These are phyloP conservation scores for Tympanopsis confertula DNA, from an alignment of 2,329 filamentous ascomycete species.

Conservation along the genomic window DNA sequence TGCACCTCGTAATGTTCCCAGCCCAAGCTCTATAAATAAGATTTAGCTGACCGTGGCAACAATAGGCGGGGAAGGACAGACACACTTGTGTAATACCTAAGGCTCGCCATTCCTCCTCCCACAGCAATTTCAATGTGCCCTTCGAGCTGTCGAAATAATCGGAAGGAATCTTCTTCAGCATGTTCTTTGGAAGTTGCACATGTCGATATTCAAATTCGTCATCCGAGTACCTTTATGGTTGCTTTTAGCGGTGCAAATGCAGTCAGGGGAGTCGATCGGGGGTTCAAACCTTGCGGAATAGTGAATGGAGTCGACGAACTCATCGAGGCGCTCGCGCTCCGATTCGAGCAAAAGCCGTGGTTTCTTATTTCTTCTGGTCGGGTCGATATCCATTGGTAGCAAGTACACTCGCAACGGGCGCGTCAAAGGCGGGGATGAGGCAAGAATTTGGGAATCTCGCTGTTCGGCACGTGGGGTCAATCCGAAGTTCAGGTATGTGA, in stretches of 20 bases:
- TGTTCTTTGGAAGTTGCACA: constrained; percentile 57
- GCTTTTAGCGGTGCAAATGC: constrained; percentile 5
- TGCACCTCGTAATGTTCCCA: constrained; percentile 64
- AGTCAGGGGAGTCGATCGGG: neutral
- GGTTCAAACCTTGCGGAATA: constrained; percentile 47
- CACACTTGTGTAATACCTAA: constrained; percentile 54
- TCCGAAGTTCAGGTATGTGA: no score
- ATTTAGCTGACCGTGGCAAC: neutral
- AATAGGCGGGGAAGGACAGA: neutral
- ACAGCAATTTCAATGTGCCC: constrained; percentile 54
- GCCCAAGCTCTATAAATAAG: constrained; percentile 42
- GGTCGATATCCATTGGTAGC: constrained; percentile 35
- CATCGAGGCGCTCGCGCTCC: constrained; percentile 48
- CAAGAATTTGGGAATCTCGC: no score
- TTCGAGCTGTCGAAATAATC: constrained; percentile 55
- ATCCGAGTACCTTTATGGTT: constrained; percentile 45
- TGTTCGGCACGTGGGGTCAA: no score
- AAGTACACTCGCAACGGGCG: no score
- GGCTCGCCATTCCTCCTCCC: constrained; percentile 60
- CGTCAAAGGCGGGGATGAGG: no score
- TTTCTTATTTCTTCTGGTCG: constrained; percentile 53
- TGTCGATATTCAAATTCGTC: constrained; percentile 56
- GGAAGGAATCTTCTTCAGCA: constrained; percentile 58
- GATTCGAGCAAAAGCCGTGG: constrained; percentile 43
- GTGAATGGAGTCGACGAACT: constrained; percentile 55